Evolutionary conservation across 1,284 basidiomycete species (phyloP), one percentile per base, ranked within the genome.

Genomic region (Blastosporella zonata): DNA sequence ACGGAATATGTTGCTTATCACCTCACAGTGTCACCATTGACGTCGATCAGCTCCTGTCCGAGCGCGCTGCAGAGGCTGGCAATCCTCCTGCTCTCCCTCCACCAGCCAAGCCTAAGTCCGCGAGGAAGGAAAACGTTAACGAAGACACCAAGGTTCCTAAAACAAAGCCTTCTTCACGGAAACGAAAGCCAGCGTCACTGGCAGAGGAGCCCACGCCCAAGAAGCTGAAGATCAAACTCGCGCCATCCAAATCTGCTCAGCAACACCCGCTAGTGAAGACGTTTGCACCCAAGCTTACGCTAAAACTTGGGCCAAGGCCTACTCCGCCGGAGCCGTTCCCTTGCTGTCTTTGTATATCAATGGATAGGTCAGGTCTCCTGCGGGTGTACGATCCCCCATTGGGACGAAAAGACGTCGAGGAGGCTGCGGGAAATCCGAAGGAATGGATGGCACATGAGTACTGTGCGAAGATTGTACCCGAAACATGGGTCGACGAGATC

Each of bases 1-100:
- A 29, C 9, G 10, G 41, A 12, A 28, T 44, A 44, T 49, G 47
- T 58, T 27, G n/a, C 31, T 45, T 7, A 49, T 23, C 13, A 59
- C 7, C 12, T 41, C 9, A 18, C 53, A 96, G 93, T 59, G 94
- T 97, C 21, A 84, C 85, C 22, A 95, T 97, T 59, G 88, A 97
- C 53, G 90, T 97, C 22, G 90, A 94, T 59, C 82, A 87, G 50
- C 74, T 93, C 20, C 65, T 94, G n/a, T 71, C 61, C 2, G 82
- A 87, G 51, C 74, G 80, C 13, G 81, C 78, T 42, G 71, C 68
- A 4, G 80, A 81, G 56, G 63, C 58, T 35, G 52, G 60, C 27
- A 57, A 61, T 58, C 46, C 56, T 20, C 49, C 43, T n/a, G 49
- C 49, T 46, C 47, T 38, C 35, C 43, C 41, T 13, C 23, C 28